Evolutionary conservation across 2,329 filamentous ascomycete species (phyloP), one percentile per base, ranked within the genome.

Genomic region (Eutypella sp.): DNA sequence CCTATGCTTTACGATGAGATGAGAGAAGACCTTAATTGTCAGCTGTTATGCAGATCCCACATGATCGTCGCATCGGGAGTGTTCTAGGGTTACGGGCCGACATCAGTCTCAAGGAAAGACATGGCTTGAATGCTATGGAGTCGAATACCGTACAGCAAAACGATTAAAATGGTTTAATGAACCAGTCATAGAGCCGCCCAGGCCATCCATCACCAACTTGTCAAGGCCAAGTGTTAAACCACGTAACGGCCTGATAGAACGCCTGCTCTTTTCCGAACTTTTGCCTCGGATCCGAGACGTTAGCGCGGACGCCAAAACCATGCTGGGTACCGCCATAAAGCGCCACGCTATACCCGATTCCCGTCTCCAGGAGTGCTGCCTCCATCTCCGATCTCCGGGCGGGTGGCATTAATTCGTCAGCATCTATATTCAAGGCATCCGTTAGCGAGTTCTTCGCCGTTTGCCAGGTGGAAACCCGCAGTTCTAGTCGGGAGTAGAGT

Each of bases 211-310:
- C 29, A 16, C 15, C 16, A 19, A 11, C 11, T 10, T 23, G 11
- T 25, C 45, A 62, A 27, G 52, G 52, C 67, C 67, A 70, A 15
- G 82, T 72, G 45, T 85, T 77, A 59, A 92, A 90, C 85, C 86
- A 93, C 47, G 73, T 67, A 43, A 89, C 75, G 22, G 87, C 86
- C 73, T 92, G 87, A 53, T 76, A 67, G 63, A 91, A 91, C 1
- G 88, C 87, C 62, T 82, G 76, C 68, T 92, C 85, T 74, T 91
- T 91, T 25, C 82, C 85, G 61, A 81, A 91, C 65, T 76, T 81
- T 59, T 79, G 67, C 46, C 59, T 53, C 18, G 68, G 67, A 47
- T 74, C 67, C 3, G 67, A 68, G 23, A 75, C 46, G 56, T 92
- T 82, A 4, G 72, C 79, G 29, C 87, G 76, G 7, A 89, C 83